phyloP scores from a whole-genome alignment of 106 monocot genomes.

The Phalaenopsis equestris region DNA sequence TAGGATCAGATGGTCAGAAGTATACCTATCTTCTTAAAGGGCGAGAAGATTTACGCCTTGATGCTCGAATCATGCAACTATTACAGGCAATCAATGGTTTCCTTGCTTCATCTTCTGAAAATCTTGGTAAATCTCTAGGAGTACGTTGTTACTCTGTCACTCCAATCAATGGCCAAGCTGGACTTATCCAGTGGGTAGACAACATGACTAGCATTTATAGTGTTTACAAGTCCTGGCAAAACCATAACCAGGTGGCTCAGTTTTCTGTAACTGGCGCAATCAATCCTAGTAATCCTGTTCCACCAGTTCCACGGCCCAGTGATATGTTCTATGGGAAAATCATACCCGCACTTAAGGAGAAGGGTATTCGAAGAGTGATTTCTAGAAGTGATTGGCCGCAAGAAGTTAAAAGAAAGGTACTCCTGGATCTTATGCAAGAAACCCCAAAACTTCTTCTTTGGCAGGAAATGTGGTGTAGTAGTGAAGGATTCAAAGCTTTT shows the following conservation, averaged over 20 bases:
- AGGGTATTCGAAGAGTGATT: conserved; percentile 88
- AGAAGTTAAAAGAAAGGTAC: conserved; percentile 96
- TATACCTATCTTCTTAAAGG: conserved; percentile 97
- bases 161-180: conserved; percentile 91
- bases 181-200: conserved; percentile 97
- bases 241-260: conserved; percentile 55
- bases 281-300: conserved; percentile 31
- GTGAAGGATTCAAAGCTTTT: conserved; percentile 91
- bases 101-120: conserved; percentile 41
- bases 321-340: conserved; percentile 99
- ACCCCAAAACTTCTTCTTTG: conserved; percentile 82
- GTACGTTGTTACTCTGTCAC: conserved; percentile 93
- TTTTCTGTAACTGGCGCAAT: conserved; percentile 39
- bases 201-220: conserved; percentile 92
- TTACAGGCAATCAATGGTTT: conserved; percentile 76
- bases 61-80: conserved; percentile 97
- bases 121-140: conserved; percentile 37
- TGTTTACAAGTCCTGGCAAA: conserved; percentile 92
- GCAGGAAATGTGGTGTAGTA: conserved; percentile 95
- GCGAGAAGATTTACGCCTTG: conserved; percentile 94
- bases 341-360: conserved; percentile 96
- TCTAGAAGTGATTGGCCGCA: conserved; percentile 99
- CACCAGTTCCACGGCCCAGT: conserved; percentile 83
- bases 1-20: conserved; percentile 85
- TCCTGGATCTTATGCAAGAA: conserved; percentile 93